Base-by-base conservation (phyloP, 495 filamentous ascomycete species). In the Aspergillus steynii region DNA sequence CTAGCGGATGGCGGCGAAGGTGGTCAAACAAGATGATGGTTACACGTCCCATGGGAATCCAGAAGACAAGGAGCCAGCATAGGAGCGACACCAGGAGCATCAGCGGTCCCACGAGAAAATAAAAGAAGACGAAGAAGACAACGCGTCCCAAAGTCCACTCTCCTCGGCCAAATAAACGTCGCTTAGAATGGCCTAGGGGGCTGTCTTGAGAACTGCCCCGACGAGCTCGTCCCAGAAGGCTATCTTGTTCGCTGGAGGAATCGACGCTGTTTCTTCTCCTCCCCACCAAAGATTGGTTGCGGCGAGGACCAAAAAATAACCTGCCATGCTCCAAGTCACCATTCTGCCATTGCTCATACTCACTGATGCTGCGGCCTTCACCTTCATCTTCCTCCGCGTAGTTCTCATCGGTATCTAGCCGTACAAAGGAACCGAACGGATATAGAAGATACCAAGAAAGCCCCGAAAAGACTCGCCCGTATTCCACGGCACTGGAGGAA, bases 291-390 rank as follows among this genome's bases (percentile, higher is more conserved):
- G 92, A 93, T 61, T 92, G 84, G 57, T 77, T 77, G 58, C 86
- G 86, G 62, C 85, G 85, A 15, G 95, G 95, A 5, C 95, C 96
- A 72, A 99, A 99, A 80, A 98, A 98, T 8, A 97, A 84, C 14
- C 93, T 82, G 4, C 95, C 95, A 74, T 97, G 91, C 74, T 99
- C 95, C 42, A 99, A 78, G 70, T 99, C 95, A 45, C 95, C 95
- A 66, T 88, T 96, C 71, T 99, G 95, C 95, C 95, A 99, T 72
- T 96, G 93, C 72, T 98, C 95, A 74, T 99, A 99, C 75, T 99
- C 95, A 69, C 91, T 96, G 71, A 99, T 97, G 73, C 93, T 98
- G 67, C 95, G 85, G n/a, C 96, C 95, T 76, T 99, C 95, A n/a
- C 93, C 96, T 68, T 96, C 87, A 71, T 99, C 95, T 73, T 99